Evolutionary conservation across 768 basidiomycete genomes (phyloP).

Genomic region (Fistulinella prunicolor): DNA sequence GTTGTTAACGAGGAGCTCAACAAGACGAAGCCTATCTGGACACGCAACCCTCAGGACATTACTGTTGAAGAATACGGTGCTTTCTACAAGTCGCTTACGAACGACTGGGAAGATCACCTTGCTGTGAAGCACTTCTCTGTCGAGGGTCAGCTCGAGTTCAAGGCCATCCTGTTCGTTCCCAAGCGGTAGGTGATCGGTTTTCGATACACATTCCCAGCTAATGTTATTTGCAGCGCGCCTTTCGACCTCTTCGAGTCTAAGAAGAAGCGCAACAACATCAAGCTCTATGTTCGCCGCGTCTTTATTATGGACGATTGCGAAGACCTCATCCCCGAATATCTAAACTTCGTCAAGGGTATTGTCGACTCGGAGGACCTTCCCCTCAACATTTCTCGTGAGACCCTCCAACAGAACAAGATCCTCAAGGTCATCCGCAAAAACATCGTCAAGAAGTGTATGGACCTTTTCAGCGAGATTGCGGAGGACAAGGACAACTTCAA

Average conservation of each 20-base stretch:
- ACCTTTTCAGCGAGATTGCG: conserved; percentile 91
- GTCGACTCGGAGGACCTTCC: conserved; percentile 99
- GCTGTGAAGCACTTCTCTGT: conserved; percentile 99
- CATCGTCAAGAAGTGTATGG: conserved; percentile 97
- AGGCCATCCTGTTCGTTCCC: conserved; percentile 96
- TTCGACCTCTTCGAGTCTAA: conserved; percentile 99
- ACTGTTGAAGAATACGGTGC: conserved; percentile 87
- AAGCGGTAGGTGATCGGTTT: conserved; percentile 64
- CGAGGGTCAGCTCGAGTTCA: conserved; percentile 99
- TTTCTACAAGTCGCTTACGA: conserved; percentile 99
- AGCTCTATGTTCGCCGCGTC: conserved; percentile 99
- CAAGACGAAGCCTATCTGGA: conserved; percentile 99
- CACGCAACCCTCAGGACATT: conserved; percentile 95
- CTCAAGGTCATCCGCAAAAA: conserved; percentile 99
- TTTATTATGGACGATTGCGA: conserved; percentile 99
- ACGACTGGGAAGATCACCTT: conserved; percentile 99
- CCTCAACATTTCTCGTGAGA: conserved; percentile 99
- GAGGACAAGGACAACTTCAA: conserved; percentile 99
- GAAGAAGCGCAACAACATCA: conserved; percentile 99
- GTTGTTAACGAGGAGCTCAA: conserved; percentile 96
- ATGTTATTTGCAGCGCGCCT: conserved; percentile 62
- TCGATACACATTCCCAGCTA: background rate
- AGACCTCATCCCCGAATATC: conserved; percentile 98
- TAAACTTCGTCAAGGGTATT: conserved; percentile 99
- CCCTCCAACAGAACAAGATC: conserved; percentile 99